A percentile compares a stretch with the other conserved stretches of the same genome.
Conservation (phyloP, 2,329 filamentous ascomycete genomes). For the Fusarium bulbicola region DNA sequence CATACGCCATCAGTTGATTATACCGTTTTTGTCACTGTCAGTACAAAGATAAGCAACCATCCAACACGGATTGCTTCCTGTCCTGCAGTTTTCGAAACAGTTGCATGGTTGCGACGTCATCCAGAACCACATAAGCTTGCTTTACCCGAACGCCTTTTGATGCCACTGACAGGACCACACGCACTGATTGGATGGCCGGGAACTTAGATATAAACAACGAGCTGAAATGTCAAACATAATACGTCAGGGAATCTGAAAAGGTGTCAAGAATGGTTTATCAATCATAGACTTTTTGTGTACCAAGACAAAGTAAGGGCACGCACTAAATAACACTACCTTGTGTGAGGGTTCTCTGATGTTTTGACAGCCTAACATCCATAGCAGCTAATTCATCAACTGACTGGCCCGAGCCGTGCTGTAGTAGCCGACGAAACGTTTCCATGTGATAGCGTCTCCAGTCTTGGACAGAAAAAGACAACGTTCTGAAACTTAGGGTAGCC, state of each 20-base stretch:
- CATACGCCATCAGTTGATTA: slow-evolving; percentile 8
- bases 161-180: slow-evolving; percentile 7
- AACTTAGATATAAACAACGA: not conserved
- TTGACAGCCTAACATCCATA: slow-evolving; percentile 5
- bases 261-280: slow-evolving; percentile 1
- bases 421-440: slow-evolving; percentile 20
- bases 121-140: slow-evolving; percentile 33
- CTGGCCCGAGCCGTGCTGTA: not conserved
- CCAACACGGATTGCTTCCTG: slow-evolving; percentile 13
- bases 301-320: not conserved
- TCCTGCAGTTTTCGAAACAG: slow-evolving; percentile 33
- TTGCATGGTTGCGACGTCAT: slow-evolving; percentile 39
- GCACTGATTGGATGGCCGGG: slow-evolving; percentile 13
- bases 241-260: slow-evolving; percentile 26
- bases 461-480: not conserved
- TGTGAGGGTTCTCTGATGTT: not conserved
- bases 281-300: slow-evolving; percentile 1
- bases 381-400: not conserved
- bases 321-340: not conserved
- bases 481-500: not conserved
- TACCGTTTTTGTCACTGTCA: slow-evolving; percentile 8
- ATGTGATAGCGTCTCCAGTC: slow-evolving; percentile 24
- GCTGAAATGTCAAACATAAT: slow-evolving; percentile 24
- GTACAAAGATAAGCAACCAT: slow-evolving; percentile 11
- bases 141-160: slow-evolving; percentile 26